Evolutionary conservation across 2,329 filamentous ascomycete genomes (phyloP).

Genomic region (Thelonectria rubi): DNA sequence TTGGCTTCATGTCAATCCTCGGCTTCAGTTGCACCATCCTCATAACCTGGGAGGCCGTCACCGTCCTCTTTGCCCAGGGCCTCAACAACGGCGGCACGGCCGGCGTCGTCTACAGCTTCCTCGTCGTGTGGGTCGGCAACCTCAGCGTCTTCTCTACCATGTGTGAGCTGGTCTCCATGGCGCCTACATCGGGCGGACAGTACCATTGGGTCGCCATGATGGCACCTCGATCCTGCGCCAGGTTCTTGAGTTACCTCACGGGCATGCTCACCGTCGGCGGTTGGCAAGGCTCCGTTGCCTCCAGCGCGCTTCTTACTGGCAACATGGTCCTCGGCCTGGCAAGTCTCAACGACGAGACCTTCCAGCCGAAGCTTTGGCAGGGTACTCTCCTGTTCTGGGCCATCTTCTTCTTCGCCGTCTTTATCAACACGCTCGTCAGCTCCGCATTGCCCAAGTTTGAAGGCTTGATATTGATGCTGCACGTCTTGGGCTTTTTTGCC

Average conservation of each 20-base stretch:
- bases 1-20: slow-evolving; percentile 59
- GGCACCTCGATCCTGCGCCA: slow-evolving; percentile 56
- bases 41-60: slow-evolving; percentile 61
- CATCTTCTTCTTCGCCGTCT: slow-evolving; percentile 55
- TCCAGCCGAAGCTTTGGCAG: slow-evolving; percentile 55
- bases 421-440: slow-evolving; percentile 60
- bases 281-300: slow-evolving; percentile 51
- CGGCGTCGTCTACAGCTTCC: slow-evolving; percentile 59
- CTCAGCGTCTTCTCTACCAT: slow-evolving; percentile 53
- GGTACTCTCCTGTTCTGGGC: slow-evolving; percentile 60
- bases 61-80: slow-evolving; percentile 46
- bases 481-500: slow-evolving; percentile 51
- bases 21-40: slow-evolving; percentile 63
- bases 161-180: slow-evolving; percentile 56
- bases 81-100: slow-evolving; percentile 54
- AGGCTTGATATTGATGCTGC: slow-evolving; percentile 58
- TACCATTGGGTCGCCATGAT: slow-evolving; percentile 69
- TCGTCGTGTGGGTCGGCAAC: slow-evolving; percentile 58
- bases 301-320: slow-evolving; percentile 54
- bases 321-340: slow-evolving; percentile 54
- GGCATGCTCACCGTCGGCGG: slow-evolving; percentile 61
- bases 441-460: slow-evolving; percentile 60
- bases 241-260: slow-evolving; percentile 62
- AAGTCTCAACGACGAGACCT: slow-evolving; percentile 47
- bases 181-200: slow-evolving; percentile 64